Evolutionary conservation across 1,284 basidiomycete species (phyloP).

Genomic region (Quambalaria eucalypti): DNA sequence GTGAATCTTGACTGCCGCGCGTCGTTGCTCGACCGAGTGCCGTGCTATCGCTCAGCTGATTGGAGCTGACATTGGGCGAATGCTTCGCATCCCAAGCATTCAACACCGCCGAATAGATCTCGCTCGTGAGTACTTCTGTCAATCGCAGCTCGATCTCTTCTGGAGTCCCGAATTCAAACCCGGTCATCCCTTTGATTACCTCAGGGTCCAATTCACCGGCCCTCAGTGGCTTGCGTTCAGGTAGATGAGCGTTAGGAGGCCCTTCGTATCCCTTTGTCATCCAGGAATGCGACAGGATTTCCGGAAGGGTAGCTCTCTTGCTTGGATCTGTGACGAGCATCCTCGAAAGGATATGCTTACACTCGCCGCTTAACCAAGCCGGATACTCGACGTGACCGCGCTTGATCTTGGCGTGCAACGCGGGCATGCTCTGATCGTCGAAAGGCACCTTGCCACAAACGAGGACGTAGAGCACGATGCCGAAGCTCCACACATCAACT

Average conservation of each 20-base stretch:
- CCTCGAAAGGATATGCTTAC: constrained; percentile 81
- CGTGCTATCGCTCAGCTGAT: constrained; percentile 3
- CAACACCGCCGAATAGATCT: constrained; percentile 66
- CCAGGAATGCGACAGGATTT: constrained; percentile 89
- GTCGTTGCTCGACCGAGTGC: constrained; percentile 6
- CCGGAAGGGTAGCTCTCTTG: constrained; percentile 69
- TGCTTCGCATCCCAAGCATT: constrained; percentile 62
- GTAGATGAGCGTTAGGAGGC: constrained; percentile 67
- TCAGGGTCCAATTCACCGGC: constrained; percentile 74
- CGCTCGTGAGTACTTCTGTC: constrained; percentile 64
- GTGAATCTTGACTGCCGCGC: constrained; percentile 10
- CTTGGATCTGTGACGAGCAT: constrained; percentile 95
- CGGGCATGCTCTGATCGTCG: constrained; percentile 98
- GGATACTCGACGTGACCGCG: constrained; percentile 93
- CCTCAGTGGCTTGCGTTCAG: constrained; percentile 77
- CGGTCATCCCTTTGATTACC: constrained; percentile 84
- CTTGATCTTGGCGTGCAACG: constrained; percentile 97
- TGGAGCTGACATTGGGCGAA: constrained; percentile 12
- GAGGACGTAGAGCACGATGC: constrained; percentile 91
- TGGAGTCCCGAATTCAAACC: constrained; percentile 88
- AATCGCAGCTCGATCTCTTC: constrained; percentile 74
- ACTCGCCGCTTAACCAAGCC: constrained; percentile 90
- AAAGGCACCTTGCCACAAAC: constrained; percentile 98
- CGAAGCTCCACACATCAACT: constrained; percentile 98
- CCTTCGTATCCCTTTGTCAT: constrained; percentile 80